These are phyloP conservation scores for Tremellales sp. DNA, from an alignment of 1,284 basidiomycete genomes.

Conservation along the genomic window DNA sequence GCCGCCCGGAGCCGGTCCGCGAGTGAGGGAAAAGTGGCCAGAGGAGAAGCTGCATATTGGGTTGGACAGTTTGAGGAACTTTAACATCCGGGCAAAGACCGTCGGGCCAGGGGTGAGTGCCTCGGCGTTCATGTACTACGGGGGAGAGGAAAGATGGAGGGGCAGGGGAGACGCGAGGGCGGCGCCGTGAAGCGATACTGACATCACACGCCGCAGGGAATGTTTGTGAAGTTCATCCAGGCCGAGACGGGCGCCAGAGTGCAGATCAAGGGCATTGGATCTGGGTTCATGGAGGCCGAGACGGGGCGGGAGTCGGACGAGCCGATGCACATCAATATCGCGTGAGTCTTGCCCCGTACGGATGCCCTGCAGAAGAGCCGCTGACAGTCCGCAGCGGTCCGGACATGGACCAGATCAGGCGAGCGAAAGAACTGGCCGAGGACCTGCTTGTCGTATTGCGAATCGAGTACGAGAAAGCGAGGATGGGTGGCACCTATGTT, in stretches of 20 bases:
- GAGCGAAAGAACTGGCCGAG: slow-evolving; percentile 82
- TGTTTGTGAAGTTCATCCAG: slow-evolving; percentile 98
- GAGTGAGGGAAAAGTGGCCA: slow-evolving; percentile 77
- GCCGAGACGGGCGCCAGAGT: slow-evolving; percentile 92
- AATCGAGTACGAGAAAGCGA: slow-evolving; percentile 77
- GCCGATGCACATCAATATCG: slow-evolving; percentile 91
- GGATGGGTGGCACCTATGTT: slow-evolving; percentile 33
- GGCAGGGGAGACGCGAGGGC: background rate
- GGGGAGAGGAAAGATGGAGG: background rate
- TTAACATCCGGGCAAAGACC: slow-evolving; percentile 95
- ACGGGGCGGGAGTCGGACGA: slow-evolving; percentile 87
- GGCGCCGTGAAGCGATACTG: background rate
- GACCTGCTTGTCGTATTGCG: slow-evolving; percentile 83
- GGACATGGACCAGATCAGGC: slow-evolving; percentile 77
- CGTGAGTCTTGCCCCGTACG: slow-evolving; percentile 57
- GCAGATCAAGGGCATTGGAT: slow-evolving; percentile 95
- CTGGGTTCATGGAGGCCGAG: slow-evolving; percentile 92
- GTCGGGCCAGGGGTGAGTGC: slow-evolving; percentile 80
- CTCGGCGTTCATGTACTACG: background rate
- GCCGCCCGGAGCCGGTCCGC: slow-evolving; percentile 23
- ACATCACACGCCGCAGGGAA: slow-evolving; percentile 57
- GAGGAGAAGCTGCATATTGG: slow-evolving; percentile 87
- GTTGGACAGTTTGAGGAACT: slow-evolving; percentile 86
- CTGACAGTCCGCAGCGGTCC: slow-evolving; percentile 61
- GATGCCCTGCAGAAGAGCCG: slow-evolving; percentile 1